Evolutionary conservation across 306 rosid species (phyloP).

Genomic region (Quercus agrifolia): DNA sequence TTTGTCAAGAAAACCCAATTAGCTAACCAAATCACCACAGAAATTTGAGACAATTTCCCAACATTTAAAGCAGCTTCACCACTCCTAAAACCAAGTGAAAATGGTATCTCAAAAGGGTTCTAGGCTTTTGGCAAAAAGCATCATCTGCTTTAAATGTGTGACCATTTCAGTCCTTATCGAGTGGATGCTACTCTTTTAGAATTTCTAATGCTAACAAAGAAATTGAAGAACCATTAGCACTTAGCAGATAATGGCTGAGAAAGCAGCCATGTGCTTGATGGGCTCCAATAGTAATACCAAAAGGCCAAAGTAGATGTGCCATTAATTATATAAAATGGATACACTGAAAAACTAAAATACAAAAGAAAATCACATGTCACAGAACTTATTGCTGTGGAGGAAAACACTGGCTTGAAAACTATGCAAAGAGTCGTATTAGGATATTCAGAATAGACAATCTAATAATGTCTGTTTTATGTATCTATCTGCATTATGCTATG

Average conservation of each 20-base stretch:
- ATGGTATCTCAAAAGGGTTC: not conserved
- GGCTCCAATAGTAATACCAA: constrained; percentile 12
- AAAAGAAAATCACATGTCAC: not conserved
- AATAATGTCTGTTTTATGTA: not conserved
- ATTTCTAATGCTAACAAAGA: not conserved
- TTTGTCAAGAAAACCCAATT: too few species aligned
- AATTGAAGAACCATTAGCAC: not conserved
- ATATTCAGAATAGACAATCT: constrained; percentile 9
- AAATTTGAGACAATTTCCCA: too few species aligned
- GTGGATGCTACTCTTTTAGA: not conserved
- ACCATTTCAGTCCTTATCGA: constrained; percentile 1
- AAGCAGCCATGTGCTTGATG: constrained; percentile 24
- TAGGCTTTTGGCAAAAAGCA: not conserved
- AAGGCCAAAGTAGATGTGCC: constrained; percentile 22
- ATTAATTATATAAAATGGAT: constrained; percentile 25
- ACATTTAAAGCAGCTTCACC: not conserved
- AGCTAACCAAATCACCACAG: too few species aligned
- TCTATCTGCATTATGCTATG: constrained; percentile 3
- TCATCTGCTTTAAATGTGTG: constrained; percentile 1
- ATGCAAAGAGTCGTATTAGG: constrained; percentile 17
- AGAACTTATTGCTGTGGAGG: constrained; percentile 14
- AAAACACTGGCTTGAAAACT: constrained; percentile 32
- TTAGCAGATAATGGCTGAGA: not conserved
- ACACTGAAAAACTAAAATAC: not conserved
- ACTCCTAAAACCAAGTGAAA: not conserved